Conservation (phyloP, 2,329 filamentous ascomycete genomes). For the Lachnellula suecica region DNA sequence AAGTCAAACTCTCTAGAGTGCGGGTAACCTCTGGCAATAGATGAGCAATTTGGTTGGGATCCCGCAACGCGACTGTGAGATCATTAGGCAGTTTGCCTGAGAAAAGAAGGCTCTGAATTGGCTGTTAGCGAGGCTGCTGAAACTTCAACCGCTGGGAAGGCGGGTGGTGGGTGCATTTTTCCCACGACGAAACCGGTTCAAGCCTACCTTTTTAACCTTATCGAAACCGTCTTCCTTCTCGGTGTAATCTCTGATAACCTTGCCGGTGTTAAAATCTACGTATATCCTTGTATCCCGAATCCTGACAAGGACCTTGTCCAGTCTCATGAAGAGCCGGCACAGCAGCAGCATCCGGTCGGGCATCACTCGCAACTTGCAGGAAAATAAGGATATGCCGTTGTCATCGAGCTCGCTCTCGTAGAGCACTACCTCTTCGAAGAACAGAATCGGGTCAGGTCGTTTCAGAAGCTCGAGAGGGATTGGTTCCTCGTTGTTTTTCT, state of each 20-base stretch:
- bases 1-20: constrained; percentile 50
- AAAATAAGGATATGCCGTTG: constrained; percentile 90
- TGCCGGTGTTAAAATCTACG: constrained; percentile 77
- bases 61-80: constrained; percentile 72
- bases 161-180: background rate
- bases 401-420: constrained; percentile 98
- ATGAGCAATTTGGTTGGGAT: constrained; percentile 73
- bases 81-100: constrained; percentile 63
- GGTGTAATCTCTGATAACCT: constrained; percentile 86
- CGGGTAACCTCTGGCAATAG: constrained; percentile 71
- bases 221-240: constrained; percentile 82
- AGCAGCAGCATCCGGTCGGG: constrained; percentile 83
- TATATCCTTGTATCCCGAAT: constrained; percentile 90
- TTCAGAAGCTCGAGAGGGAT: constrained; percentile 88
- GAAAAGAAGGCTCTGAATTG: constrained; percentile 46
- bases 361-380: constrained; percentile 91
- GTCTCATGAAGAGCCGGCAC: constrained; percentile 83
- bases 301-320: constrained; percentile 86
- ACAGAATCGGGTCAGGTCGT: constrained; percentile 88
- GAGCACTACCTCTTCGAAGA: constrained; percentile 93
- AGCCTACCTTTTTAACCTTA: constrained; percentile 67
- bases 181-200: background rate
- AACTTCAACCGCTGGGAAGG: background rate
- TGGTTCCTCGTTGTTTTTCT: constrained; percentile 30
- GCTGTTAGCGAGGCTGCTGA: constrained; percentile 19